Evolutionary conservation across 208 protist genomes (phyloP).

Genomic region (Angomonas ambiguus): DNA sequence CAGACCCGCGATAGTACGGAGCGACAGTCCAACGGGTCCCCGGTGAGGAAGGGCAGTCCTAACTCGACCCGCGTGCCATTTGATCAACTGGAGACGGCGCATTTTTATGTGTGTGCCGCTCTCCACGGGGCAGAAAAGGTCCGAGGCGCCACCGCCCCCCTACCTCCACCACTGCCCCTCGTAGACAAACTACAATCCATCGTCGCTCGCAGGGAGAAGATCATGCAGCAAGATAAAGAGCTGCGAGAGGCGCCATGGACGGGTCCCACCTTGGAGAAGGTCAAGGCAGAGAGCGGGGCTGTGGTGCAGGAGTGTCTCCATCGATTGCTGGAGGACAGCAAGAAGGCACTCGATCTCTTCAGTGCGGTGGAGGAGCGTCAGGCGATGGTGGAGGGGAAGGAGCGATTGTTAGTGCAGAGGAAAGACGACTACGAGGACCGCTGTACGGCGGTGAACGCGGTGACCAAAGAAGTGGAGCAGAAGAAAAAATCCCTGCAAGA

Average conservation of each 20-base stretch:
- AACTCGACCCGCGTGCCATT: conserved; percentile 13
- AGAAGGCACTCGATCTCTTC: conserved; percentile 19
- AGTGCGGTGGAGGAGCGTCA: conserved; percentile 45
- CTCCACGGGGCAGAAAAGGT: conserved; percentile 20
- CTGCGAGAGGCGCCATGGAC: conserved; percentile 24
- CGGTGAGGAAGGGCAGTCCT: background rate
- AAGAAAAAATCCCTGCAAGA: conserved; percentile 16
- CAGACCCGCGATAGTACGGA: background rate
- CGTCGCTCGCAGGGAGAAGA: conserved; percentile 29
- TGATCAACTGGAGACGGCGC: conserved; percentile 28
- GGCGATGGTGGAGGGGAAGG: conserved; percentile 40
- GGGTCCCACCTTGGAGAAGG: conserved; percentile 25
- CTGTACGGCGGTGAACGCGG: conserved; percentile 27
- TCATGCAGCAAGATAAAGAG: conserved; percentile 29
- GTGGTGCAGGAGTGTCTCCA: conserved; percentile 20
- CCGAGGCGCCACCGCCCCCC: conserved; percentile 10
- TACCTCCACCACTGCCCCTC: conserved; percentile 39
- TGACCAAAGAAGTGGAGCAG: conserved; percentile 35
- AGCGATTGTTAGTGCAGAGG: conserved; percentile 33
- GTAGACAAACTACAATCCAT: conserved; percentile 22
- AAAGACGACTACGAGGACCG: conserved; percentile 43
- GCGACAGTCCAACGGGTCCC: background rate
- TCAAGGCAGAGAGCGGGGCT: conserved; percentile 19
- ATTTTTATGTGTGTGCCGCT: conserved; percentile 22
- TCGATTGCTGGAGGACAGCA: conserved; percentile 29